Evolutionary conservation across 2,329 filamentous ascomycete species (phyloP).

Genomic region (Lecanicillium sp.): DNA sequence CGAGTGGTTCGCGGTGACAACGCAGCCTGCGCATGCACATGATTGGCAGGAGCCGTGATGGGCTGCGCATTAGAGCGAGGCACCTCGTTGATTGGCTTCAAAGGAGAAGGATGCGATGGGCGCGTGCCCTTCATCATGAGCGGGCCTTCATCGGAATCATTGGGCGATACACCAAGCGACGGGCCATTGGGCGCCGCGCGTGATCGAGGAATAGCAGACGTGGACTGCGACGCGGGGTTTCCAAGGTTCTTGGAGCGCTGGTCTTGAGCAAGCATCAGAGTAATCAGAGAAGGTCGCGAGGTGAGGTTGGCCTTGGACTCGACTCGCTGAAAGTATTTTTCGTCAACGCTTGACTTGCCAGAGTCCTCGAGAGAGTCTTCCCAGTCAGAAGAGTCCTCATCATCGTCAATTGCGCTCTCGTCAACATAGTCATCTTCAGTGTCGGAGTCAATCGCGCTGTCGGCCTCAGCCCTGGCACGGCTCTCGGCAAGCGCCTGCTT

Average conservation of each 20-base stretch:
- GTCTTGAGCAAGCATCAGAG: slow-evolving; percentile 73
- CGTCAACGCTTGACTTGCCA: slow-evolving; percentile 73
- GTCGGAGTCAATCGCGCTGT: slow-evolving; percentile 47
- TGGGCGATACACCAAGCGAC: slow-evolving; percentile 39
- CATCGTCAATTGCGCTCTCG: slow-evolving; percentile 74
- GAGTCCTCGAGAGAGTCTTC: slow-evolving; percentile 70
- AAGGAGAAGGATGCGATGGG: slow-evolving; percentile 31
- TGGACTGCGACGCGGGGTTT: slow-evolving; percentile 56
- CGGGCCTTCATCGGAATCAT: slow-evolving; percentile 54
- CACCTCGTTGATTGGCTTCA: slow-evolving; percentile 52
- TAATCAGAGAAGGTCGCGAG: slow-evolving; percentile 81
- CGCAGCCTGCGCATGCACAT: slow-evolving; percentile 57
- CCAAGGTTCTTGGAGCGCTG: slow-evolving; percentile 63
- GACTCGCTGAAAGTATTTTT: slow-evolving; percentile 81
- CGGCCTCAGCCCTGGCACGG: slow-evolving; percentile 54
- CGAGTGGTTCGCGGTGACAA: slow-evolving; percentile 87
- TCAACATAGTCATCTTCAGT: slow-evolving; percentile 63
- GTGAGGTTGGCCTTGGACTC: slow-evolving; percentile 80
- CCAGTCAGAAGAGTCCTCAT: slow-evolving; percentile 54
- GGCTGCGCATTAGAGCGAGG: slow-evolving; percentile 65
- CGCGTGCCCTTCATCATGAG: slow-evolving; percentile 56
- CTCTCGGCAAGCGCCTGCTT: slow-evolving; percentile 65
- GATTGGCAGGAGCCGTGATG: slow-evolving; percentile 66
- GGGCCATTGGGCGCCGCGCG: slow-evolving; percentile 39
- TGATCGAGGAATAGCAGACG: slow-evolving; percentile 60